phyloP scores from a whole-genome alignment of 805 yeast genomes.

The Starmerella floricola region DNA sequence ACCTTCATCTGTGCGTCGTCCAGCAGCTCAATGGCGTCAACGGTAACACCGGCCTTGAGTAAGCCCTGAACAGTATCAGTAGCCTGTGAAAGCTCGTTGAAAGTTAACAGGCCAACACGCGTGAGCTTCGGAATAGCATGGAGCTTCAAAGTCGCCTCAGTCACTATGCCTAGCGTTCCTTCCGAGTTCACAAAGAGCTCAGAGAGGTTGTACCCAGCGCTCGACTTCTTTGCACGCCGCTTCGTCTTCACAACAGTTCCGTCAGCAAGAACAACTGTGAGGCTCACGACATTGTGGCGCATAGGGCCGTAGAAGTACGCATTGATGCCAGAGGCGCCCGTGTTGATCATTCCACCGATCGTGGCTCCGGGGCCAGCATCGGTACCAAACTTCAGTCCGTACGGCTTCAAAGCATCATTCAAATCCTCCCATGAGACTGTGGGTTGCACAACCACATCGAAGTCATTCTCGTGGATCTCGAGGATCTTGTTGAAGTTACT shows the following conservation, averaged over 20 bases:
- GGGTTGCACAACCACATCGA: slow-evolving; percentile 70
- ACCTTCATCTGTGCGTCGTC: slow-evolving; percentile 62
- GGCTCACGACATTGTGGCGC: slow-evolving; percentile 63
- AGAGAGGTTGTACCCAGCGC: slow-evolving; percentile 75
- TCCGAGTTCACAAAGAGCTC: slow-evolving; percentile 74
- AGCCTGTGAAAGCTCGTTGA: slow-evolving; percentile 8
- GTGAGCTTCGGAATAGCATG: slow-evolving; percentile 34
- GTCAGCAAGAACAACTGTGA: slow-evolving; percentile 75
- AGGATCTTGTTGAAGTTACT: slow-evolving; percentile 49
- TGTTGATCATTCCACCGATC: slow-evolving; percentile 74
- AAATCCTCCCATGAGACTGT: slow-evolving; percentile 32
- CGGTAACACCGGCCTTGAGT: slow-evolving; percentile 49
- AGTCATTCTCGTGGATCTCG: slow-evolving; percentile 51
- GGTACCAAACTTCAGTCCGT: slow-evolving; percentile 61
- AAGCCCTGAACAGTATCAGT: slow-evolving; percentile 38
- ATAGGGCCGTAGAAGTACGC: slow-evolving; percentile 74
- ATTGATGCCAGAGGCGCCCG: slow-evolving; percentile 33
- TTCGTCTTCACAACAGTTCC: slow-evolving; percentile 70
- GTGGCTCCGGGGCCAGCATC: slow-evolving; percentile 89
- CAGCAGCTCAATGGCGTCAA: slow-evolving; percentile 67
- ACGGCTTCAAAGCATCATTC: slow-evolving; percentile 43
- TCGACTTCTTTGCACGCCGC: slow-evolving; percentile 62
- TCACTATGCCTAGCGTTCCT: slow-evolving; percentile 53
- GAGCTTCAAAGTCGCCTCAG: slow-evolving; percentile 39
- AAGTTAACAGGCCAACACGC: slow-evolving; percentile 59